Conservation (phyloP, 208 protist species). For the Leishmania guyanensis region DNA sequence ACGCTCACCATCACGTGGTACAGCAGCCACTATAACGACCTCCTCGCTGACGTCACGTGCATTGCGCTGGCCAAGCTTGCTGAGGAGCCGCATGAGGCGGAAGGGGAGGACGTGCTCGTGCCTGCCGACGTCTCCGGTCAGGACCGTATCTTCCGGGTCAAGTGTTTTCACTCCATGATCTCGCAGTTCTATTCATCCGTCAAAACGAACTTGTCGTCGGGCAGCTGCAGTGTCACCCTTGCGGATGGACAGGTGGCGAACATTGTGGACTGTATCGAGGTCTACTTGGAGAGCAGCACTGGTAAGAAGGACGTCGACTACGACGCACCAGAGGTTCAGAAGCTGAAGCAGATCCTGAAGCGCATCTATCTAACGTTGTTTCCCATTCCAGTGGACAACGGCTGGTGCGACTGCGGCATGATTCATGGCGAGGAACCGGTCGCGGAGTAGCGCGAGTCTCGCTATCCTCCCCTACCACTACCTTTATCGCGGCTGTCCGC, state of each 20-base stretch:
- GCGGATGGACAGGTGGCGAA: conserved; percentile 69
- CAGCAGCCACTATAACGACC: conserved; percentile 85
- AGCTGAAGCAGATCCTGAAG: conserved; percentile 82
- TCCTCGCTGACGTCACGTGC: conserved; percentile 89
- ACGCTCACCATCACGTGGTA: conserved; percentile 88
- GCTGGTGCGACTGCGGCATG: conserved; percentile 92
- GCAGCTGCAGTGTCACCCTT: conserved; percentile 62
- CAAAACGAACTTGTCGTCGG: conserved; percentile 78
- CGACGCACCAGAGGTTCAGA: conserved; percentile 65
- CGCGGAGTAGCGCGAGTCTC: conserved; percentile 24
- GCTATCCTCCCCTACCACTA: neutral
- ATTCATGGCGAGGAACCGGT: conserved; percentile 71
- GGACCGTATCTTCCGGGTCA: conserved; percentile 88
- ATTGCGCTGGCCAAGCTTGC: conserved; percentile 85
- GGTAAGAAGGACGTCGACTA: conserved; percentile 49
- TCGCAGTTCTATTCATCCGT: conserved; percentile 86
- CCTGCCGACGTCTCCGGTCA: conserved; percentile 78
- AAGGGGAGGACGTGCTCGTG: conserved; percentile 55
- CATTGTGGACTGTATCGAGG: conserved; percentile 86
- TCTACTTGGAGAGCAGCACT: conserved; percentile 61
- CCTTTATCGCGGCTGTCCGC: neutral
- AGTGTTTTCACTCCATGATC: conserved; percentile 94
- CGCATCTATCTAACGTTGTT: conserved; percentile 91
- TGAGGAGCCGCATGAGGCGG: conserved; percentile 49
- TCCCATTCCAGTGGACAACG: conserved; percentile 87